Evolutionary conservation across 2,329 filamentous ascomycete species (phyloP).

Genomic region (Nemania serpens): DNA sequence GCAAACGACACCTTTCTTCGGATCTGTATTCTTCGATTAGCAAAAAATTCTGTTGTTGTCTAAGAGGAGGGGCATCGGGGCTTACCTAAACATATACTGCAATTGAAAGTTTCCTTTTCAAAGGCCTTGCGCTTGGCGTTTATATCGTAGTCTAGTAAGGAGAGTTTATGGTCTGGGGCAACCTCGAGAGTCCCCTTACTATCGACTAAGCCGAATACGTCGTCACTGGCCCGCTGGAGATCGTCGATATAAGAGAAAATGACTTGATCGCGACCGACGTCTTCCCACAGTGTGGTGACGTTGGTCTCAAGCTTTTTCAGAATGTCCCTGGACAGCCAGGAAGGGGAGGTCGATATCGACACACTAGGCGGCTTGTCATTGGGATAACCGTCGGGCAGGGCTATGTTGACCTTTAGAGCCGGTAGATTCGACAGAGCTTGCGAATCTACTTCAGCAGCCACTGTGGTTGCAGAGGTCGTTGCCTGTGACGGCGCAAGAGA

Average conservation of each 20-base stretch:
- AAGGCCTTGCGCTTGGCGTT: constrained; percentile 76
- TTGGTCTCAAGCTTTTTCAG: constrained; percentile 57
- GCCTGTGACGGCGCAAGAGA: constrained; percentile 26
- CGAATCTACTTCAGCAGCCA: constrained; percentile 43
- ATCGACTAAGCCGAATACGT: constrained; percentile 63
- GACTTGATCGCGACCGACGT: constrained; percentile 62
- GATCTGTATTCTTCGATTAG: constrained; percentile 58
- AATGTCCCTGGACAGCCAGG: constrained; percentile 59
- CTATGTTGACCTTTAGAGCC: constrained; percentile 57
- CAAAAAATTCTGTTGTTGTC: neutral
- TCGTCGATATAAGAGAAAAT: constrained; percentile 68
- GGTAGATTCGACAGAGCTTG: constrained; percentile 63
- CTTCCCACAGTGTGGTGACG: constrained; percentile 62
- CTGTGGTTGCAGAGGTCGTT: constrained; percentile 11
- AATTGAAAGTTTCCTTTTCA: constrained; percentile 83
- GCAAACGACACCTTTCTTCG: constrained; percentile 83
- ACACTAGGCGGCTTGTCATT: constrained; percentile 55
- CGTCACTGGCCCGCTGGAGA: constrained; percentile 61
- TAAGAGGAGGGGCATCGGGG: neutral
- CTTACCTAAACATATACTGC: constrained; percentile 77
- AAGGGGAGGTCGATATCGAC: constrained; percentile 56
- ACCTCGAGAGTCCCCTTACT: constrained; percentile 56
- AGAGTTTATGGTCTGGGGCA: constrained; percentile 64
- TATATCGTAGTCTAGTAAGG: constrained; percentile 78
- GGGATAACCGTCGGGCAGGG: constrained; percentile 64